Percentiles rank a stretch among this genome's conserved stretches.
phyloP scores from a whole-genome alignment of 2,329 filamentous ascomycete genomes.

The Mariannaea elegans region DNA sequence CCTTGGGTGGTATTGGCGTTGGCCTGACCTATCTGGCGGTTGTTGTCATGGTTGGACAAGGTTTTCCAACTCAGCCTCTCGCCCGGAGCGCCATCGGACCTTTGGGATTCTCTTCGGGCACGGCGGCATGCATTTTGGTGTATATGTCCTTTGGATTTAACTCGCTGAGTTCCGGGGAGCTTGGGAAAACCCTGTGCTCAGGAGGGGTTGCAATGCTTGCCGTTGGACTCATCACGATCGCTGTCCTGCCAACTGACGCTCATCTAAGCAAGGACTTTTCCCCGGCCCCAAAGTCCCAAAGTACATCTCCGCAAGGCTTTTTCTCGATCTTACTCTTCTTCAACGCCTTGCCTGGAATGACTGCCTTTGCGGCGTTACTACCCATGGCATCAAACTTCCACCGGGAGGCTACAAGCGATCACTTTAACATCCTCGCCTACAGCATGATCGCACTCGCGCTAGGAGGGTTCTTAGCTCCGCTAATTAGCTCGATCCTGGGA shows the following conservation, averaged over 20 bases:
- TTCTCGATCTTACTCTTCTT: slow-evolving; percentile 12
- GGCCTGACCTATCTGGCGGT: slow-evolving; percentile 16
- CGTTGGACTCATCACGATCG: not conserved
- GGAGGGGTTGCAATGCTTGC: not conserved
- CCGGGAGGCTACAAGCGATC: too few species aligned
- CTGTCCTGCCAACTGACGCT: not conserved
- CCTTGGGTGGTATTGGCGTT: slow-evolving; percentile 6
- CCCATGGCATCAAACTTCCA: not conserved
- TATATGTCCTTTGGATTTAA: not conserved
- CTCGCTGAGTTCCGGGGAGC: not conserved
- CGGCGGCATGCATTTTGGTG: not conserved
- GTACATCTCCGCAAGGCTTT: not conserved
- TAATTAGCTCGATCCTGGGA: not conserved
- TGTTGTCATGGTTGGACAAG: slow-evolving; percentile 11
- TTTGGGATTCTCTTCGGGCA: slow-evolving; percentile 6
- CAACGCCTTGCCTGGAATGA: slow-evolving; percentile 20
- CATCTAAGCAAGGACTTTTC: not conserved
- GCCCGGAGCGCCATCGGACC: slow-evolving; percentile 17
- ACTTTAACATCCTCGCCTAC: not conserved
- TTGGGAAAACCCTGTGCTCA: not conserved
- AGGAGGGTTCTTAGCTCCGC: slow-evolving; percentile 6
- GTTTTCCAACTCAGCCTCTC: slow-evolving; percentile 10
- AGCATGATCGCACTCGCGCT: slow-evolving; percentile 5
- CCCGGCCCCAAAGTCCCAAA: not conserved
- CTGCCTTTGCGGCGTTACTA: not conserved